Conservation (phyloP, 208 protist species). For the Leishmania lainsoni region DNA sequence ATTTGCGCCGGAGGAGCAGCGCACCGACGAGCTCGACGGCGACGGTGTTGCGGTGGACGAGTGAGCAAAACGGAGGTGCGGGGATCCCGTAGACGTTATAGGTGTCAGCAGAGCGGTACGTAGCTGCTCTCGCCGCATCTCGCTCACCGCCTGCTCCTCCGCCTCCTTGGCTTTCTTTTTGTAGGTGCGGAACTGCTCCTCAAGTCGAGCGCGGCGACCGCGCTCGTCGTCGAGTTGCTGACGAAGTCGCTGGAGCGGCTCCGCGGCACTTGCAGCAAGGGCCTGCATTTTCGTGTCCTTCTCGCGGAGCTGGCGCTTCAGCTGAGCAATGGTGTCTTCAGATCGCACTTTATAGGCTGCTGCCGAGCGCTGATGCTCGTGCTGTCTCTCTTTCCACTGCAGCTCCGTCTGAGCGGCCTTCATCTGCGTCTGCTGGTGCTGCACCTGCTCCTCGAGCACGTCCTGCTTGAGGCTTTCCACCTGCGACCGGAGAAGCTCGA, state of each 20-base stretch:
- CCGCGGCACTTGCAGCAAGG: constrained; percentile 54
- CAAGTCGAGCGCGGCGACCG: constrained; percentile 60
- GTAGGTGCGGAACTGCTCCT: constrained; percentile 72
- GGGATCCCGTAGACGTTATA: background rate
- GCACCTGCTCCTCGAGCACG: constrained; percentile 48
- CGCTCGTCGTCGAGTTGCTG: constrained; percentile 88
- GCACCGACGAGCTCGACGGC: constrained; percentile 11
- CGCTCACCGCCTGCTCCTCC: constrained; percentile 69
- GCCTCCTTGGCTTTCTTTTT: constrained; percentile 82
- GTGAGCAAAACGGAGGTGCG: constrained; percentile 6
- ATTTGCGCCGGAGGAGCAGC: background rate
- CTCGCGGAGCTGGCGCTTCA: constrained; percentile 83
- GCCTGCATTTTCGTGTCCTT: constrained; percentile 78
- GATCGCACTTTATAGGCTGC: constrained; percentile 47
- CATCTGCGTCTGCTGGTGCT: constrained; percentile 54
- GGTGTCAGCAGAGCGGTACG: constrained; percentile 33
- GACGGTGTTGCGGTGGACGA: constrained; percentile 23
- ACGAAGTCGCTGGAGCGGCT: constrained; percentile 78
- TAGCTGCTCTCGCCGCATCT: constrained; percentile 82
- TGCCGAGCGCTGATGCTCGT: constrained; percentile 50
- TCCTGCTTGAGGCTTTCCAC: constrained; percentile 57
- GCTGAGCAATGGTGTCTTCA: constrained; percentile 61
- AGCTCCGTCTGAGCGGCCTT: constrained; percentile 49
- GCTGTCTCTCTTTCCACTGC: constrained; percentile 42
- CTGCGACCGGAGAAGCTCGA: constrained; percentile 54